Percentiles rank a stretch among this genome's conserved stretches.
phyloP scores from a whole-genome alignment of 352 stramenopile genomes.

The Globisporangium irregulare region DNA sequence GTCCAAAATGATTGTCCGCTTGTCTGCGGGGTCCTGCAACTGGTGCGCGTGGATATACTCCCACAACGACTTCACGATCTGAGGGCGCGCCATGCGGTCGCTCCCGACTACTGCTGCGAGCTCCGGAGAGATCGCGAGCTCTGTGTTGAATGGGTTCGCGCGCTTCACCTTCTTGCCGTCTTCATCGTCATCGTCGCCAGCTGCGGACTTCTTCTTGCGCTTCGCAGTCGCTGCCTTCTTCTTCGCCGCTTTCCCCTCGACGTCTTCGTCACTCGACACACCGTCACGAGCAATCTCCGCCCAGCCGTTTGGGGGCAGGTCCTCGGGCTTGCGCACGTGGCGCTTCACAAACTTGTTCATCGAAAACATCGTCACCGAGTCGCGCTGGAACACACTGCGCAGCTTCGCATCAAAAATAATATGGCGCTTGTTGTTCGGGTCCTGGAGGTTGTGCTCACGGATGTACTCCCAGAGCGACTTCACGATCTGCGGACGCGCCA shows the following conservation, averaged over 20 bases:
- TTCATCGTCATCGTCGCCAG: slow-evolving; percentile 34
- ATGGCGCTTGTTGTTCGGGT: slow-evolving; percentile 92
- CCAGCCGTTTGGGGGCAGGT: slow-evolving; percentile 65
- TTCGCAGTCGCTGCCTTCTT: slow-evolving; percentile 60
- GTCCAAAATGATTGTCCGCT: slow-evolving; percentile 92
- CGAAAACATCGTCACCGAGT: slow-evolving; percentile 87
- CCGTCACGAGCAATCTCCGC: slow-evolving; percentile 72
- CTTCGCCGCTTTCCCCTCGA: slow-evolving; percentile 51
- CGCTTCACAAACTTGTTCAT: slow-evolving; percentile 90
- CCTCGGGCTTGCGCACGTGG: slow-evolving; percentile 72
- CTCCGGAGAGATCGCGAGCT: slow-evolving; percentile 75
- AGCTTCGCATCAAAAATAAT: slow-evolving; percentile 91
- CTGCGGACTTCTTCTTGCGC: slow-evolving; percentile 40
- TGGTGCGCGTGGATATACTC: slow-evolving; percentile 95
- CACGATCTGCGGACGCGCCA: slow-evolving; percentile 91
- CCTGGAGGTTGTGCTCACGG: slow-evolving; percentile 92
- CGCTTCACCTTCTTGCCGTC: slow-evolving; percentile 51
- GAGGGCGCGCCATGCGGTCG: slow-evolving; percentile 82
- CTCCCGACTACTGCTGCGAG: slow-evolving; percentile 74
- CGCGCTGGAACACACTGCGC: slow-evolving; percentile 69
- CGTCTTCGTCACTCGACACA: slow-evolving; percentile 80
- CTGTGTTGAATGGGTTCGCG: slow-evolving; percentile 69
- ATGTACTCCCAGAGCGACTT: slow-evolving; percentile 98
- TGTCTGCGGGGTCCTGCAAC: slow-evolving; percentile 94
- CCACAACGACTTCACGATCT: slow-evolving; percentile 95